Base-by-base conservation (phyloP, 2,329 filamentous ascomycete species). In the Sporothrix mexicana region DNA sequence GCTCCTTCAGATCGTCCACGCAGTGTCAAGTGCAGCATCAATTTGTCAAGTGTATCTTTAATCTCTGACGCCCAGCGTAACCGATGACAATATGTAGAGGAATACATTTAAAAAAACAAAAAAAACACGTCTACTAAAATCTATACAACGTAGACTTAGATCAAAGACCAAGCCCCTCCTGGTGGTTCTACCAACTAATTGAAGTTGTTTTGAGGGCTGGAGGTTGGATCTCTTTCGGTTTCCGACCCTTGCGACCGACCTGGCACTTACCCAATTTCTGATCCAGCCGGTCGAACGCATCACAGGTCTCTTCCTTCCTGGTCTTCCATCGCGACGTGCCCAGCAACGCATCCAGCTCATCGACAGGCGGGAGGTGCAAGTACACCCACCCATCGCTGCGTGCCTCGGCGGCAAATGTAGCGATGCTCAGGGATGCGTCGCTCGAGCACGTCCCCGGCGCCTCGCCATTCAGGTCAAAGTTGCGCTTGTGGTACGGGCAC, bases 401-500 rank as follows among this genome's bases (percentile, higher is more conserved):
- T 79, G 91, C 91, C 80, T 97, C 92, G 6, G 90, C 90, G 0
- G 88, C 87, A 80, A 97, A 97, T 0, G 92, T 95, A 3, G 94
- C 93, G 77, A 97, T 95, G 77, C 91, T 94, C 75, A 97, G 86
- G n/a, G 85, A 85, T 47, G 87, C 85, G 80, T 97, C 94, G 79
- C 91, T 95, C 69, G 87, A 88, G 82, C 94, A 97, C 59, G 8
- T 9, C 4, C 69, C 69, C 5, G 69, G 69, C n/a, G 87, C 85
- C 1, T 93, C 93, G 0, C 88, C 87, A 51, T 86, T 86, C 59
- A 97, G 89, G 79, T 93, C 90, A 80, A 92, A 97, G 83, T 97
- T 97, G 76, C 93, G 90, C 84, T 97, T 97, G 84, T 97, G 94
- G 81, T 92, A 90, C 0, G 94, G 94, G 79, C 94, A 97, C 0